Base-by-base conservation (phyloP, 2,329 filamentous ascomycete genomes). In the Colletotrichum tropicicola region DNA sequence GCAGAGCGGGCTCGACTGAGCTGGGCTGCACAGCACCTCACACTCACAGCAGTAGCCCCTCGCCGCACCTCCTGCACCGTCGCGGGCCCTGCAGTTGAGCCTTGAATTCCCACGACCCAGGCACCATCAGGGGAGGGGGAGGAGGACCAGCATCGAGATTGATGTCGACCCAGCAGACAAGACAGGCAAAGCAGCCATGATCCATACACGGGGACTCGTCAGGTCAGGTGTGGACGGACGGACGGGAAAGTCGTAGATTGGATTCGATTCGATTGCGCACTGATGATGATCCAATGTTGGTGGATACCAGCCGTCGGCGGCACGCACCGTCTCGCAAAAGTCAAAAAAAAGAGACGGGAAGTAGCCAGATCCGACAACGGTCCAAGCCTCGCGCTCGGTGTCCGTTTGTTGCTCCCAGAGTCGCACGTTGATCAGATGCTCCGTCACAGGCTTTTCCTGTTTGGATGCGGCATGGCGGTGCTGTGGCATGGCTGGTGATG, bases 321-420 rank as follows among this genome's bases (percentile, higher is more conserved):
- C 60, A 64, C 60, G 60, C 60, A 64, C 60, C 60, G 60, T 64
- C 60, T 64, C 60, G 47, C 32, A 28, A 64, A 64, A 49, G 49
- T 53, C 55, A 54, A 63, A 64, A 62, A 58, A 28, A 53, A 44
- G 30, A 27, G 48, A 64, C 48, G 60, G 55, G 60, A 59, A 39
- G 55, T 35, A 53, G 54, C 47, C 41, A 59, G 60, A 64, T 59
- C 47, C 25, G 23, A 64, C 47, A 43, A 59, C 47, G 60, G 47
- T 35, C 55, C 47, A 59, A 64, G 43, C 47, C 55, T 59, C 21
- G 53, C 45, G 59, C 55, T 47, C 47, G 55, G 39, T 30, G 47
- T 37, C 28, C 25, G 6, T 54, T 45, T 41, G 43, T 57, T 39
- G 27, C 59, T 56, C 49, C 32, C 12, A 6, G 17, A 55, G 52